Percentiles rank a stretch among this genome's conserved stretches.
Conservation (phyloP, 1,284 basidiomycete species). For the Exsudoporus floridanus region DNA sequence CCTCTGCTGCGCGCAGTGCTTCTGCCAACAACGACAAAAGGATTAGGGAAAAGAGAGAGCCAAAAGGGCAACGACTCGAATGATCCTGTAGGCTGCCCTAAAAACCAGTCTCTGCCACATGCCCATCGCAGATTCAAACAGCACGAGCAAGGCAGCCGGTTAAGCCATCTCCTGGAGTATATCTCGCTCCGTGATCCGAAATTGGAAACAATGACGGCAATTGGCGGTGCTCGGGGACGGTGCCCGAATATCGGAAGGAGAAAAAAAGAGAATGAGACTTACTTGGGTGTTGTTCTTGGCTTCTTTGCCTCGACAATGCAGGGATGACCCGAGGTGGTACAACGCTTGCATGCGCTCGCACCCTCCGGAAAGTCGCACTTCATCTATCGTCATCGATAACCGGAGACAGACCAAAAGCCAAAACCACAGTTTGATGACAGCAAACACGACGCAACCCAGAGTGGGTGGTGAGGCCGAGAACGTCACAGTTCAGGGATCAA, state of each 20-base stretch:
- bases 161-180: constrained; percentile 10
- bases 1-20: constrained; percentile 15
- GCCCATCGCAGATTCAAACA: constrained; percentile 13
- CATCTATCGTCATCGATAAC: constrained; percentile 56
- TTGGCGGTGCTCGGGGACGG: constrained; percentile 19
- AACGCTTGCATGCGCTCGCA: constrained; percentile 70
- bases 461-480: background rate
- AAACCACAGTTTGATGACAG: constrained; percentile 14
- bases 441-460: constrained; percentile 5
- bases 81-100: constrained; percentile 9
- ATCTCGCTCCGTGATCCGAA: constrained; percentile 25
- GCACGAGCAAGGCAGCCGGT: constrained; percentile 9
- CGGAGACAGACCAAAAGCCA: constrained; percentile 8
- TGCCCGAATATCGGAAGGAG: background rate
- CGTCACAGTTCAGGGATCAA: constrained; percentile 7
- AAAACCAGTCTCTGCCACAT: constrained; percentile 3
- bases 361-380: constrained; percentile 72
- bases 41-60: constrained; percentile 4
- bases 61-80: background rate
- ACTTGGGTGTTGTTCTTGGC: constrained; percentile 74
- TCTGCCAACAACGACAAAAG: constrained; percentile 7
- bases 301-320: constrained; percentile 81
- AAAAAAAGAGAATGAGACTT: constrained; percentile 39
- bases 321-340: constrained; percentile 62
- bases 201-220: constrained; percentile 23